Evolutionary conservation across 1,284 basidiomycete species (phyloP).

Genomic region (Xanthoconium separans): DNA sequence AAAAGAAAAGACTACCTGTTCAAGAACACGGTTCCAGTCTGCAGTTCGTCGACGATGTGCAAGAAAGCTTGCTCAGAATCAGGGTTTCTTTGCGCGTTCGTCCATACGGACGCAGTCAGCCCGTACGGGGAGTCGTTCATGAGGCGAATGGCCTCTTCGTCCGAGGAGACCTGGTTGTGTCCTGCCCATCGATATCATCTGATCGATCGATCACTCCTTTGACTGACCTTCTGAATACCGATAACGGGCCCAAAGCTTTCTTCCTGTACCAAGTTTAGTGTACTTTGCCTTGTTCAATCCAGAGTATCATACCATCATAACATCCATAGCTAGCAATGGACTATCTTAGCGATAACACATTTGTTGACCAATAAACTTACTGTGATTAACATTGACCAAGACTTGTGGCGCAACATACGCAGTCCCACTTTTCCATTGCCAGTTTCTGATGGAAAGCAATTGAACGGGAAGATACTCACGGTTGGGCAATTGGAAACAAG

Average conservation of each 20-base stretch:
- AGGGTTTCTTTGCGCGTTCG: constrained; percentile 58
- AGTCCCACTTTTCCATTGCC: constrained; percentile 53
- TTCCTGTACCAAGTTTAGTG: constrained; percentile 44
- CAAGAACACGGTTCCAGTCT: constrained; percentile 90
- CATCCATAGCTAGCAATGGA: constrained; percentile 71
- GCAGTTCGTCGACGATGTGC: constrained; percentile 68
- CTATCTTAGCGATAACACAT: constrained; percentile 3
- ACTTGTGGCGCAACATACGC: constrained; percentile 90
- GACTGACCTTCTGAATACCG: constrained; percentile 80
- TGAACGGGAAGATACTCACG: constrained; percentile 42
- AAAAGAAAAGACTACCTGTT: constrained; percentile 54
- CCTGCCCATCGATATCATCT: not conserved
- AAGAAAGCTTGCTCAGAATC: constrained; percentile 71
- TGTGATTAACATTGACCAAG: constrained; percentile 83
- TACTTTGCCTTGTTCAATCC: not conserved
- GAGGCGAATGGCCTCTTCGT: constrained; percentile 81
- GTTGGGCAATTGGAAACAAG: constrained; percentile 66
- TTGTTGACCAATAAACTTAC: constrained; percentile 42
- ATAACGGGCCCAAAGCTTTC: constrained; percentile 90
- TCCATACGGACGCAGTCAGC: constrained; percentile 93
- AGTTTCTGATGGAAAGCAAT: not conserved
- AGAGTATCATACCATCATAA: constrained; percentile 71
- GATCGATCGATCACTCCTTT: not conserved
- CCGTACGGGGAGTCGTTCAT: constrained; percentile 99
- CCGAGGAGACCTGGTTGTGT: constrained; percentile 60